Evolutionary conservation across 148 eudicot species (phyloP).

Genomic region (Simmondsia chinensis): DNA sequence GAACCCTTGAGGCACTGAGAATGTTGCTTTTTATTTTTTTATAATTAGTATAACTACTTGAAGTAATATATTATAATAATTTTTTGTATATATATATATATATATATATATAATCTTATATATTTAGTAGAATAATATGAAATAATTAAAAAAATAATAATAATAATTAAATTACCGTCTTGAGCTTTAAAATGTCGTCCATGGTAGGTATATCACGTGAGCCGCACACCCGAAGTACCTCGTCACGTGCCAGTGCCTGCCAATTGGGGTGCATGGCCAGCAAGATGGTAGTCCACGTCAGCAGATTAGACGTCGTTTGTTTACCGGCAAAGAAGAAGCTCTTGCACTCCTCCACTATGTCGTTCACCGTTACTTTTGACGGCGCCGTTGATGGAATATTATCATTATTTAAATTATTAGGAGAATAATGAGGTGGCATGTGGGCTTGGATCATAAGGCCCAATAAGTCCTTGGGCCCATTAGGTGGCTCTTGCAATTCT

Average conservation of each 20-base stretch:
- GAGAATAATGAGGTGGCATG: neutral
- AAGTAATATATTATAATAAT: too few species aligned
- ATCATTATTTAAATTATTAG: conserved; percentile 8
- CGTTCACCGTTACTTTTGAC: conserved; percentile 42
- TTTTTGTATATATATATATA: too few species aligned
- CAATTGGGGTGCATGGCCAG: conserved; percentile 92
- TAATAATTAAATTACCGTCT: conserved; percentile 37
- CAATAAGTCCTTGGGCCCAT: conserved; percentile 66
- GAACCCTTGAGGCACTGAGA: too few species aligned
- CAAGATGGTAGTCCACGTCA: conserved; percentile 87
- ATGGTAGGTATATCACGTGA: conserved; percentile 88
- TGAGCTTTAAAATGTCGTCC: conserved; percentile 78
- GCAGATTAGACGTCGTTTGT: conserved; percentile 87
- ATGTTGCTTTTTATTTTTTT: too few species aligned
- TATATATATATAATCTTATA: too few species aligned
- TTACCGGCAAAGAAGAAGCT: conserved; percentile 93
- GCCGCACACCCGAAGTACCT: conserved; percentile 67
- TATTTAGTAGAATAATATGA: too few species aligned
- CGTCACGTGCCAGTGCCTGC: conserved; percentile 96
- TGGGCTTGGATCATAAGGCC: conserved; percentile 91
- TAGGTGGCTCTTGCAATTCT: conserved; percentile 4
- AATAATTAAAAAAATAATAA: neutral
- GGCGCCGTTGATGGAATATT: conserved; percentile 6
- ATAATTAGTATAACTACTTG: too few species aligned
- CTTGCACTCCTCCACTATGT: conserved; percentile 97